Conservation (phyloP, 768 basidiomycete species). For the Collybia mongolica region DNA sequence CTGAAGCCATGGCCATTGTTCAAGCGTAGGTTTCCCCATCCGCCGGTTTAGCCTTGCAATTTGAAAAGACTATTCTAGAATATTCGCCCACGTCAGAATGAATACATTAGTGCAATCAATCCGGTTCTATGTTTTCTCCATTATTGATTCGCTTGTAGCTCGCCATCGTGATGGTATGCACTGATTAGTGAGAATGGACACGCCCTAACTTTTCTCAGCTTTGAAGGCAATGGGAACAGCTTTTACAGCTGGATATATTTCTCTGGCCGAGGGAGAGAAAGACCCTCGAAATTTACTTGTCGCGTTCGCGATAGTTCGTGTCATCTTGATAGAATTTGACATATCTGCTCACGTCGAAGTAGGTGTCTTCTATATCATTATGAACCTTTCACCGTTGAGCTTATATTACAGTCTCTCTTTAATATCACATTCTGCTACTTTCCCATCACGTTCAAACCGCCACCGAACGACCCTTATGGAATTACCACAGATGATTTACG, state of each 20-base stretch:
- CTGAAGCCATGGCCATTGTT: conserved; percentile 61
- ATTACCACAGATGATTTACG: conserved; percentile 89
- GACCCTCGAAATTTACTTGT: conserved; percentile 93
- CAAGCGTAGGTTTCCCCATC: conserved; percentile 45
- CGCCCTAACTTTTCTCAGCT: conserved; percentile 34
- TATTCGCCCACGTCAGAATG: conserved; percentile 81
- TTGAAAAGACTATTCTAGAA: conserved; percentile 36
- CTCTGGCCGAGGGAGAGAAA: conserved; percentile 92
- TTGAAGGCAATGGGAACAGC: conserved; percentile 69
- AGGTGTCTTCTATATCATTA: conserved; percentile 15
- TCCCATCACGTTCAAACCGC: conserved; percentile 94
- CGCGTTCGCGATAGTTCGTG: conserved; percentile 85
- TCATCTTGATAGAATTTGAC: conserved; percentile 87
- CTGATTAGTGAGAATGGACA: background rate
- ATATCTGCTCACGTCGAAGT: conserved; percentile 77
- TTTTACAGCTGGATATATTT: conserved; percentile 76
- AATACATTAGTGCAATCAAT: conserved; percentile 78
- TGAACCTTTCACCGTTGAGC: background rate
- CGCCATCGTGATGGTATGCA: conserved; percentile 62
- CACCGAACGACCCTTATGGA: conserved; percentile 90
- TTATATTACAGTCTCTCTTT: conserved; percentile 70
- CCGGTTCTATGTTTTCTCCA: conserved; percentile 76
- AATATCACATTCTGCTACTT: conserved; percentile 98
- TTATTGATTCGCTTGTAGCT: conserved; percentile 78
- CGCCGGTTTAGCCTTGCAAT: background rate